Evolutionary conservation across 1,139 yeast genomes (phyloP).

Genomic region (Geotrichum bryndzae): DNA sequence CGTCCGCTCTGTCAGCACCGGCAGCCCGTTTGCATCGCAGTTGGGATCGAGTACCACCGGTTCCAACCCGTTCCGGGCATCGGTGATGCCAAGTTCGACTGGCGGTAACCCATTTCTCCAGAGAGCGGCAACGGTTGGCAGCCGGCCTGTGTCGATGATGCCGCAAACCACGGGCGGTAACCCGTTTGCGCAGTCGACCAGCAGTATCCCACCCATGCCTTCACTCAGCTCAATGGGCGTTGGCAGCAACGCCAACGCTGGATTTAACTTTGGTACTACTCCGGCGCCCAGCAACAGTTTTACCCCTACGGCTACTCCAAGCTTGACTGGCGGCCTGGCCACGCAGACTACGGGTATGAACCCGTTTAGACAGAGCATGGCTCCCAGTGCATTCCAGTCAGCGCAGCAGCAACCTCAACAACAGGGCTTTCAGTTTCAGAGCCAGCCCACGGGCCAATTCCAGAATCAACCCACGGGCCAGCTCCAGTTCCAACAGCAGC

Average conservation of each 20-base stretch:
- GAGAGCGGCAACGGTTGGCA: constrained; percentile 19
- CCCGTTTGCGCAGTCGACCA: constrained; percentile 35
- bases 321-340: neutral
- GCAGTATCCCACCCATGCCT: constrained; percentile 16
- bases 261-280: neutral
- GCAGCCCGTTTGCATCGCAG: constrained; percentile 21
- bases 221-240: constrained; percentile 19
- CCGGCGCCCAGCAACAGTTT: neutral
- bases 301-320: neutral
- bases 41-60: constrained; percentile 31
- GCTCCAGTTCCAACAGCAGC: neutral
- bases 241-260: neutral
- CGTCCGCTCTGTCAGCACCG: constrained; percentile 19
- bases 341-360: constrained; percentile 12
- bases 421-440: neutral
- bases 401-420: neutral
- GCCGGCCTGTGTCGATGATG: constrained; percentile 25
- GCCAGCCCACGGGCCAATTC: neutral
- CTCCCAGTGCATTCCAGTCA: neutral
- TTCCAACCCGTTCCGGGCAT: constrained; percentile 31
- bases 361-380: constrained; percentile 13
- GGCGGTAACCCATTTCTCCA: constrained; percentile 27
- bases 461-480: neutral
- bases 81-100: constrained; percentile 23
- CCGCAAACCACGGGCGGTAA: constrained; percentile 41